A percentile compares a stretch with the other conserved stretches of the same genome.
Evolutionary conservation across 352 stramenopile genomes (phyloP).

Genomic region (Pythium folliculosum): DNA sequence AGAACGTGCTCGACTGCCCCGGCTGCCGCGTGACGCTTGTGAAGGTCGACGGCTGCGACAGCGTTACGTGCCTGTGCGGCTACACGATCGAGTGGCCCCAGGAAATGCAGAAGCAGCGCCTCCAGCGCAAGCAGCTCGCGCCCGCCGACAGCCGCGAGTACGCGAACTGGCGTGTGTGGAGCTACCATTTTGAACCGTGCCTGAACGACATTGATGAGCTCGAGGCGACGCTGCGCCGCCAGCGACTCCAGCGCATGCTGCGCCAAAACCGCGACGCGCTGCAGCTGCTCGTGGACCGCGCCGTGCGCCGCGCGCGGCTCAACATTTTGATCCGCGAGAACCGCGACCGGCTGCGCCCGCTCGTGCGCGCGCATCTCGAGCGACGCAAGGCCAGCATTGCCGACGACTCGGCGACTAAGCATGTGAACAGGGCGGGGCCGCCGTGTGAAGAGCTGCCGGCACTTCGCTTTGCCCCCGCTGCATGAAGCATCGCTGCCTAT

Average conservation of each 20-base stretch:
- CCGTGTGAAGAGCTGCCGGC: neutral
- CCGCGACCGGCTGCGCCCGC: conserved; percentile 14
- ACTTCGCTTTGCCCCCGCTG: conserved; percentile 4
- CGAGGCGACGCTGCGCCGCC: conserved; percentile 30
- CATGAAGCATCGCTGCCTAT: neutral
- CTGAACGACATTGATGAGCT: conserved; percentile 36
- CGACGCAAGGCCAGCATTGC: conserved; percentile 11
- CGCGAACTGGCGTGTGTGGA: conserved; percentile 38
- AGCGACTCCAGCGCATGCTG: conserved; percentile 40
- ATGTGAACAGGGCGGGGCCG: neutral
- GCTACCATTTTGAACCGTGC: conserved; percentile 19
- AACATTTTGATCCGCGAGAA: conserved; percentile 32
- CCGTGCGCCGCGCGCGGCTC: conserved; percentile 27
- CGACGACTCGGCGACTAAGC: neutral
- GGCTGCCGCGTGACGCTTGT: conserved; percentile 60
- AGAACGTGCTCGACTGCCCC: conserved; percentile 53
- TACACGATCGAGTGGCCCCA: conserved; percentile 50
- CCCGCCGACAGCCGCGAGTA: conserved; percentile 34
- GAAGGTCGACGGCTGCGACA: conserved; percentile 65
- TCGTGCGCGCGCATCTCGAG: conserved; percentile 22
- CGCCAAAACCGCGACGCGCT: conserved; percentile 35
- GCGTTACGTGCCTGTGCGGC: conserved; percentile 53
- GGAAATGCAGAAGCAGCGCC: conserved; percentile 50
- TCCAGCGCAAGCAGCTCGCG: conserved; percentile 48
- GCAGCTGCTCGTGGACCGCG: conserved; percentile 32